A percentile compares a stretch with the other conserved stretches of the same genome.
Evolutionary conservation across 495 filamentous ascomycete species (phyloP).

Genomic region (Penicillium diatomitis): DNA sequence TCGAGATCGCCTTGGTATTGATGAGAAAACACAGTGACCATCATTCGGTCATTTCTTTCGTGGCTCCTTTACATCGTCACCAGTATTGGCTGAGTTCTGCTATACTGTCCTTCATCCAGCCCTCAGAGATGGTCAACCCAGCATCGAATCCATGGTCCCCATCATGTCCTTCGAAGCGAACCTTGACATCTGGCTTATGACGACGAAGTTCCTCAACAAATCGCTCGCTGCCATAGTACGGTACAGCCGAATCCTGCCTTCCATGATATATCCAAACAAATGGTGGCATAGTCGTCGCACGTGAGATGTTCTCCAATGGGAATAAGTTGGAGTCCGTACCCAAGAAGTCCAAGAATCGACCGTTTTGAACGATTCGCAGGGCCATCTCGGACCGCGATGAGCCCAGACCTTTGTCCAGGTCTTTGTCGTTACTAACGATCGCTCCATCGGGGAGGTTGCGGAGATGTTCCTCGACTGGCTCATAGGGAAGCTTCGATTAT

Average conservation of each 20-base stretch:
- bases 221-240: background rate
- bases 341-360: constrained; percentile 9
- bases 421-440: constrained; percentile 1
- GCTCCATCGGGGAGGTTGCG: background rate
- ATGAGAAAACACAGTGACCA: no score
- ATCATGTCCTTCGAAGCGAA: constrained; percentile 1
- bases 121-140: constrained; percentile 2
- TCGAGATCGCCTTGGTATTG: no score
- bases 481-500: constrained; percentile 1
- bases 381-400: constrained; percentile 2
- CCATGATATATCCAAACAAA: constrained; percentile 16
- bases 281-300: background rate
- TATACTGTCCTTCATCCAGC: constrained; percentile 9
- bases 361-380: constrained; percentile 11
- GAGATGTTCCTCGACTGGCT: constrained; percentile 8
- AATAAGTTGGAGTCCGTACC: constrained; percentile 2
- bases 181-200: background rate
- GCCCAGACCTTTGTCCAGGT: background rate
- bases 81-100: constrained; percentile 1
- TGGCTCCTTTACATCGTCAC: background rate
- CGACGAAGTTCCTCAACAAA: constrained; percentile 1
- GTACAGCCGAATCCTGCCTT: constrained; percentile 12
- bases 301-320: constrained; percentile 7
- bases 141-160: constrained; percentile 17
- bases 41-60: background rate